Conservation (phyloP, 306 rosid species). For the Prosopis cineraria region DNA sequence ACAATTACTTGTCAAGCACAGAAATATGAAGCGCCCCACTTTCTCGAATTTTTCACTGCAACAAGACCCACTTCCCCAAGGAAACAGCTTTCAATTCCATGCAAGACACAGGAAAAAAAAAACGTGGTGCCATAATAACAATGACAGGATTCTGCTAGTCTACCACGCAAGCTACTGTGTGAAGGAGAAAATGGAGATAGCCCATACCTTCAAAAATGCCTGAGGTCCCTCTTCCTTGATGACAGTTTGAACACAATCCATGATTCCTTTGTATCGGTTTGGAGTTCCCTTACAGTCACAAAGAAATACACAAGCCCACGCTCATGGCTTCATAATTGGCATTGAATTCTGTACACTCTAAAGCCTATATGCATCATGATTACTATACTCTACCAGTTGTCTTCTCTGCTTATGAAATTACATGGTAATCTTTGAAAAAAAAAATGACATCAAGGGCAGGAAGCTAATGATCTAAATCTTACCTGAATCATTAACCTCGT, state of each 20-base stretch:
- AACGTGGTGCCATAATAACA: conserved; percentile 4
- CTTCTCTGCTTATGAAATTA: neutral
- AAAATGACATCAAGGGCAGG: neutral
- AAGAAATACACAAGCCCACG: conserved; percentile 31
- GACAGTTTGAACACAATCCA: conserved; percentile 90
- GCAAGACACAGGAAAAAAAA: neutral
- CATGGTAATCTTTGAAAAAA: neutral
- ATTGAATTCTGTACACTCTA: conserved; percentile 17
- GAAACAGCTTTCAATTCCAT: neutral
- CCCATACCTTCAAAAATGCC: conserved; percentile 78
- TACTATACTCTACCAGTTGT: neutral
- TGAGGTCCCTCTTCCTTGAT: conserved; percentile 89
- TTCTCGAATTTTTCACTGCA: neutral
- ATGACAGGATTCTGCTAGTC: conserved; percentile 18
- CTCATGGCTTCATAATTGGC: conserved; percentile 38
- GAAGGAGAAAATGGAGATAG: conserved; percentile 25
- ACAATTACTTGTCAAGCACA: neutral
- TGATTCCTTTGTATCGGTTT: conserved; percentile 78
- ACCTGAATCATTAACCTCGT: conserved; percentile 95
- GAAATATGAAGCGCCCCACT: neutral
- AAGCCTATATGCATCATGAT: conserved; percentile 21
- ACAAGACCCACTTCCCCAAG: neutral
- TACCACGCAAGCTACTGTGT: conserved; percentile 7
- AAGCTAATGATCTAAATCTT: conserved; percentile 39
- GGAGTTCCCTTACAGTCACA: conserved; percentile 78